Base-by-base conservation (phyloP, 257 asterid genomes). In the Prunella vulgaris region DNA sequence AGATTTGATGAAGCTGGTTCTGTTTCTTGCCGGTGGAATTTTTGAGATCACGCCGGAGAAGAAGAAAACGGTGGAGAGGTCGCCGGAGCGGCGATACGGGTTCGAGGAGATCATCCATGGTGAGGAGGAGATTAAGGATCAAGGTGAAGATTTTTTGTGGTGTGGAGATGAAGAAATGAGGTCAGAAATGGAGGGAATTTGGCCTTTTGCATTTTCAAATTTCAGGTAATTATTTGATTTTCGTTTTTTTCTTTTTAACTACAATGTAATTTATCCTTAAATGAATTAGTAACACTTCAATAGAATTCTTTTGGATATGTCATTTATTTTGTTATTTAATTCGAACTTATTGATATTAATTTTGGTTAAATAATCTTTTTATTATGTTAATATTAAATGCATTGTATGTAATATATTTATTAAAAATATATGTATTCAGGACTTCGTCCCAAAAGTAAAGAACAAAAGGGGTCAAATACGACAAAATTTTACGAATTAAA, bases 141-240 rank as follows among this genome's bases (percentile, higher is more conserved):
- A 80, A 70, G 60, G 59, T 42, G 94, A 92, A 73, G 97, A 90
- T 72, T 88, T 92, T 37, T 78, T 92, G 44, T 89, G 98, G 98
- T 77, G 84, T 66, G 83, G 74, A 60, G 93, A 90, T 14, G 85
- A 77, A 71, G 61, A 58, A 18, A 69, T 84, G 83, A 74, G 42
- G 68, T 28, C 37, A 25, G 81, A 86, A 75, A 86, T 92, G 98
- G 96, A 87, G 90, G 87, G 88, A 80, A 70, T 85, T 66, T 88
- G 95, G 90, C 96, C 96, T 3, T 56, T n/a, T 38, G 89, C 78
- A 75, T 90, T 84, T 86, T 88, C 90, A 72, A 88, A 88, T 78
- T 88, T 89, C 87, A 92, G 97, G 98, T 92, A 81, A 49, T 13
- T 32, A 5, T 32, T 30, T 2, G 6, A n/a, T n/a, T n/a, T n/a